These are phyloP conservation scores for Thermothielavioides terrestris DNA, from an alignment of 495 filamentous ascomycete genomes.

Conservation along the genomic window DNA sequence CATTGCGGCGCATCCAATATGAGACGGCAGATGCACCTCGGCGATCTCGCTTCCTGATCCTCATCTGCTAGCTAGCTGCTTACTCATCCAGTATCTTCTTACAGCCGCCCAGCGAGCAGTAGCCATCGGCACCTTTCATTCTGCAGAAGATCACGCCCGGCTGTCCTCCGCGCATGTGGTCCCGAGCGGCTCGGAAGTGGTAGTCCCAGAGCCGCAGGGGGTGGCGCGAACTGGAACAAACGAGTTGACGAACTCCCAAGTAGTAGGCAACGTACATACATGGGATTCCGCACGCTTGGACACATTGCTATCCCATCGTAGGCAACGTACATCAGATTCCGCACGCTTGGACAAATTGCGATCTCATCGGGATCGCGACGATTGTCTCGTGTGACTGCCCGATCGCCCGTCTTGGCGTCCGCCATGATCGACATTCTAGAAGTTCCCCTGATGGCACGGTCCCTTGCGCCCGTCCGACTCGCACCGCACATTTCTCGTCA, in stretches of 20 bases:
- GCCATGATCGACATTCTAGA: constrained; percentile 9
- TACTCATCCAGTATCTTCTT: no score
- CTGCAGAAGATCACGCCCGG: neutral
- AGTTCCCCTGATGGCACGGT: neutral
- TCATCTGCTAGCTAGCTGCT: neutral
- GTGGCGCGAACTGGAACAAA: neutral
- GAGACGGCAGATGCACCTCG: neutral
- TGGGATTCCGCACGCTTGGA: no score
- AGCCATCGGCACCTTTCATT: neutral
- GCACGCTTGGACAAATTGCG: neutral
- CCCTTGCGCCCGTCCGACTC: neutral
- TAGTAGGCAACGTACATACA: no score
- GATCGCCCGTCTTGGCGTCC: constrained; percentile 5
- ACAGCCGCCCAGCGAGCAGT: no score
- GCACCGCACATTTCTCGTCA: no score
- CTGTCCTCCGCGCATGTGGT: neutral
- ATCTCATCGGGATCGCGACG: neutral
- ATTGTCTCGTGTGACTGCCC: constrained; percentile 11
- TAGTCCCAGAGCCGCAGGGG: neutral
- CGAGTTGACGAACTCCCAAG: neutral
- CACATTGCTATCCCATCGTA: neutral
- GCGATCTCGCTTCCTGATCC: neutral
- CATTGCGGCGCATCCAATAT: constrained; percentile 1
- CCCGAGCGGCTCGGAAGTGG: constrained; percentile 1
- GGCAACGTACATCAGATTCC: no score